These are phyloP conservation scores for Quercus agrifolia DNA, from an alignment of 306 rosid species.

Conservation along the genomic window DNA sequence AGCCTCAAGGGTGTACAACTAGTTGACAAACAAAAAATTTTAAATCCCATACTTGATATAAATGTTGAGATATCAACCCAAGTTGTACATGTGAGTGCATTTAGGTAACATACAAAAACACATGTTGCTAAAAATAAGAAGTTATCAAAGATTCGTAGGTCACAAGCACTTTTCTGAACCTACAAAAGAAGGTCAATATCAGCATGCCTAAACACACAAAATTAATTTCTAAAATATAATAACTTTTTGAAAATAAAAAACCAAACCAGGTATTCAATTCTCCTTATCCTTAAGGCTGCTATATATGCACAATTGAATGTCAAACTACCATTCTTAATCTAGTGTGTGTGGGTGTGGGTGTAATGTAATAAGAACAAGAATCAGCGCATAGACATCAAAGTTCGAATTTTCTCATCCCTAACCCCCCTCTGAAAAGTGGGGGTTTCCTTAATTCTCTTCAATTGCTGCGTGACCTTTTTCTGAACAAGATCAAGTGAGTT, in stretches of 20 bases:
- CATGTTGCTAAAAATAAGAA: background rate
- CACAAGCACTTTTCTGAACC: conserved; percentile 80
- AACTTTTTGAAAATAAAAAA: background rate
- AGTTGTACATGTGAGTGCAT: background rate
- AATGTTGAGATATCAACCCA: background rate
- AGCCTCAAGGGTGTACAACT: background rate
- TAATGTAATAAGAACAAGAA: too few species aligned
- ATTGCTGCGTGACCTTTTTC: too few species aligned
- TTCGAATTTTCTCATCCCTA: too few species aligned
- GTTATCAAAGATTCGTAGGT: conserved; percentile 12
- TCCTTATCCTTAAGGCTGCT: background rate
- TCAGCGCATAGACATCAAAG: too few species aligned
- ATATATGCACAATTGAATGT: background rate
- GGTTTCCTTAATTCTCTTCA: too few species aligned
- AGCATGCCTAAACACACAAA: background rate
- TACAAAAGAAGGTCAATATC: conserved; percentile 19
- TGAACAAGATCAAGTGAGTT: too few species aligned
- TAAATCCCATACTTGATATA: background rate
- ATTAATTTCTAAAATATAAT: background rate
- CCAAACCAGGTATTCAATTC: background rate
- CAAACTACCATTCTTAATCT: background rate
- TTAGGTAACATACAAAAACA: background rate
- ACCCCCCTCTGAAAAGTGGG: too few species aligned
- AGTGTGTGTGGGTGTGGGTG: too few species aligned
- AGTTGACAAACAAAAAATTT: background rate